Evolutionary conservation across 2,329 filamentous ascomycete species (phyloP).

Genomic region (Alternaria sp.): DNA sequence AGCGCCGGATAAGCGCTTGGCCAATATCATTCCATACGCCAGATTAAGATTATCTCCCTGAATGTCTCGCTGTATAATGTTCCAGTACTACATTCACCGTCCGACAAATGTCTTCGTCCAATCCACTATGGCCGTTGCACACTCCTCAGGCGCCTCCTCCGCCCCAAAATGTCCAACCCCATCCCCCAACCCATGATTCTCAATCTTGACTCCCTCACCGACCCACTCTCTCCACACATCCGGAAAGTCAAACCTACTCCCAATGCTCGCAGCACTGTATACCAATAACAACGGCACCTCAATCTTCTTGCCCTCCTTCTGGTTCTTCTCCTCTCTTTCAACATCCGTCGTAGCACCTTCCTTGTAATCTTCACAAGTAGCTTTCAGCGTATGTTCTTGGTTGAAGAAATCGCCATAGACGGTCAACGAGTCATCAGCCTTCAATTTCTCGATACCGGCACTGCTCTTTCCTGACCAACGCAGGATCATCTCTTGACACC

Average conservation of each 20-base stretch:
- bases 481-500: constrained; percentile 40
- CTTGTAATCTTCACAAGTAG: constrained; percentile 64
- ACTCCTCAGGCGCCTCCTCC: constrained; percentile 59
- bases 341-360: constrained; percentile 61
- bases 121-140: constrained; percentile 51
- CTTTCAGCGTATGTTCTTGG: constrained; percentile 53
- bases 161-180: constrained; percentile 64
- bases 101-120: constrained; percentile 23
- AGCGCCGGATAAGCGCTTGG: no score
- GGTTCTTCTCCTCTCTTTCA: constrained; percentile 57
- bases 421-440: constrained; percentile 42
- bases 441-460: constrained; percentile 14
- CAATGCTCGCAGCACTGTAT: constrained; percentile 60
- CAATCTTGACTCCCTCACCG: constrained; percentile 52
- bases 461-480: constrained; percentile 46
- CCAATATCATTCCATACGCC: no score
- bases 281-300: constrained; percentile 57
- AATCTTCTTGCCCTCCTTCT: constrained; percentile 53
- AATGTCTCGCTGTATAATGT: no score
- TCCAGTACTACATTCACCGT: no score
- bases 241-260: constrained; percentile 57
- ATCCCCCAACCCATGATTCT: constrained; percentile 56
- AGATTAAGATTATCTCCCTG: no score
- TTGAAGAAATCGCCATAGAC: constrained; percentile 54
- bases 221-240: constrained; percentile 60